Evolutionary conservation across 2,329 filamentous ascomycete species (phyloP).

Genomic region (Rachicladosporium sp.): DNA sequence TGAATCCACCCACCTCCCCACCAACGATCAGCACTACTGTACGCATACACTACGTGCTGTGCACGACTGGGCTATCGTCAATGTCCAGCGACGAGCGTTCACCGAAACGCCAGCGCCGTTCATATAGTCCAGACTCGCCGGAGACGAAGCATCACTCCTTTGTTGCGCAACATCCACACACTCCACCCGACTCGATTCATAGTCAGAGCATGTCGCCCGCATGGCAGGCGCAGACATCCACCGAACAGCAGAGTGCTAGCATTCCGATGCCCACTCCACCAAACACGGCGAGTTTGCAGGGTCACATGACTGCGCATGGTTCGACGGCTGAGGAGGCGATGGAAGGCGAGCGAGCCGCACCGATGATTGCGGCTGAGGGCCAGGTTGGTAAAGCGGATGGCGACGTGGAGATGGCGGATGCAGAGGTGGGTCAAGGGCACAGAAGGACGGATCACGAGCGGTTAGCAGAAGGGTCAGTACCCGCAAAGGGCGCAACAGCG

Average conservation of each 20-base stretch:
- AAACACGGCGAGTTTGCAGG: slow-evolving; percentile 25
- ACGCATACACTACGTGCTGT: too few species aligned
- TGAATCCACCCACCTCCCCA: too few species aligned
- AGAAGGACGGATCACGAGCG: slow-evolving; percentile 36
- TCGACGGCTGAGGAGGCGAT: slow-evolving; percentile 14
- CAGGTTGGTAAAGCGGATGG: slow-evolving; percentile 17
- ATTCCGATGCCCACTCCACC: slow-evolving; percentile 28
- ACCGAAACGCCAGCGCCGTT: slow-evolving; percentile 26
- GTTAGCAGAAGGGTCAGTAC: slow-evolving; percentile 5
- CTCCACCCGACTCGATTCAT: slow-evolving; percentile 35
- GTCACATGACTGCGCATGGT: slow-evolving; percentile 14
- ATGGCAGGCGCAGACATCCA: slow-evolving; percentile 24
- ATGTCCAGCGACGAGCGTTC: slow-evolving; percentile 24
- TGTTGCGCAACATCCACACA: slow-evolving; percentile 26
- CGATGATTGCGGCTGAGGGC: slow-evolving; percentile 22
- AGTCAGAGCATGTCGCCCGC: slow-evolving; percentile 27
- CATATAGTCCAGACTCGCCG: slow-evolving; percentile 34
- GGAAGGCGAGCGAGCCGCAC: slow-evolving; percentile 17
- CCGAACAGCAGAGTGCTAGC: slow-evolving; percentile 9
- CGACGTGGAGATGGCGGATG: slow-evolving; percentile 31
- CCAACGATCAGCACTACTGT: too few species aligned
- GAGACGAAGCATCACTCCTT: slow-evolving; percentile 29
- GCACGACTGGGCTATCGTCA: slow-evolving; percentile 2
- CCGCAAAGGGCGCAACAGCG: slow-evolving; percentile 1
- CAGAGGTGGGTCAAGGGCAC: slow-evolving; percentile 15